Evolutionary conservation across 2,329 filamentous ascomycete species (phyloP).

Genomic region (Fusarium denticulatum): DNA sequence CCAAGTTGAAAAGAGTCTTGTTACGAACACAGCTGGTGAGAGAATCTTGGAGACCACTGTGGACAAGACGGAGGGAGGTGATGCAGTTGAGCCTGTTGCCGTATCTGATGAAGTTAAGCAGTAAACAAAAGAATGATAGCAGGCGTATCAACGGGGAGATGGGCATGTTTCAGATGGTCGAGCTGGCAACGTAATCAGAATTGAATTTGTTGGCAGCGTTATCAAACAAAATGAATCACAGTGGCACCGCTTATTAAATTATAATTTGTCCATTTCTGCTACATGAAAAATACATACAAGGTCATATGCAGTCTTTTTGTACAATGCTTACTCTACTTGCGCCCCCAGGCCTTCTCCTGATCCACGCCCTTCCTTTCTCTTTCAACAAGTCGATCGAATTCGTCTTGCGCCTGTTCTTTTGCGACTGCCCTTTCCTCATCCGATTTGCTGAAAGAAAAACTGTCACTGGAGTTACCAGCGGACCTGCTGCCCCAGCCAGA

Average conservation of each 20-base stretch:
- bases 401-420: constrained; percentile 59
- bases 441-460: constrained; percentile 49
- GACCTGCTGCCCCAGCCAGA: constrained; percentile 45
- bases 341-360: constrained; percentile 43
- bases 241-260: not conserved
- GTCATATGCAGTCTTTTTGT: constrained; percentile 2
- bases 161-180: constrained; percentile 12
- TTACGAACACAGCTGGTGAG: constrained; percentile 56
- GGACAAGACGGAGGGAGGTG: constrained; percentile 47
- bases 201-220: not conserved
- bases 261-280: not conserved
- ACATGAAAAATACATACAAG: constrained; percentile 1
- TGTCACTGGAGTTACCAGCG: constrained; percentile 37
- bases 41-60: constrained; percentile 53
- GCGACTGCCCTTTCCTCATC: constrained; percentile 52
- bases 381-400: constrained; percentile 62
- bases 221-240: not conserved
- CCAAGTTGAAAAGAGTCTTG: constrained; percentile 50
- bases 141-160: not conserved
- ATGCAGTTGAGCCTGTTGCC: constrained; percentile 49
- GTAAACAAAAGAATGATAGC: constrained; percentile 25
- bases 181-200: constrained; percentile 15
- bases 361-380: constrained; percentile 51
- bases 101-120: constrained; percentile 49
- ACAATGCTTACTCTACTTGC: constrained; percentile 7